These are phyloP conservation scores for Pseudogymnoascus sp. DNA, from an alignment of 2,329 filamentous ascomycete species.

Conservation along the genomic window DNA sequence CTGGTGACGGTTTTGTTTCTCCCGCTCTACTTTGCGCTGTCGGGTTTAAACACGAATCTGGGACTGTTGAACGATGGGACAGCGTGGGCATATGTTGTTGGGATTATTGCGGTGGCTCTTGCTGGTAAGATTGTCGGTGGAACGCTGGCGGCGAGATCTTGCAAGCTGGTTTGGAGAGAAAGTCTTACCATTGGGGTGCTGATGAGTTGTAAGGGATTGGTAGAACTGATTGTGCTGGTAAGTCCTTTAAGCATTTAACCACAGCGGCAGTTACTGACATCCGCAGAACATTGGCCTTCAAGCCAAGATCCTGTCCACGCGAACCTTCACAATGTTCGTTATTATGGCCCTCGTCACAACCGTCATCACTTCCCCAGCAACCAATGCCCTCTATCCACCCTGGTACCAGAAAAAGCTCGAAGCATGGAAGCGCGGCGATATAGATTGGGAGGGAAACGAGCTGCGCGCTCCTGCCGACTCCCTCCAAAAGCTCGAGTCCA, in stretches of 20 bases:
- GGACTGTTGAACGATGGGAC: constrained; percentile 73
- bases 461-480: constrained; percentile 31
- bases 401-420: constrained; percentile 68
- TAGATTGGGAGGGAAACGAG: constrained; percentile 70
- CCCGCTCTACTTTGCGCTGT: constrained; percentile 88
- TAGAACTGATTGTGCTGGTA: constrained; percentile 89
- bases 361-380: constrained; percentile 71
- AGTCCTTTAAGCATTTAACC: constrained; percentile 26
- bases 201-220: constrained; percentile 95
- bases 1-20: constrained; percentile 74
- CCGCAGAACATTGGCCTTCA: constrained; percentile 67
- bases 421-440: constrained; percentile 72
- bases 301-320: constrained; percentile 67
- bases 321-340: constrained; percentile 89
- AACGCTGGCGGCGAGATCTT: constrained; percentile 64
- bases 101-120: constrained; percentile 73
- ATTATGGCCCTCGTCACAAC: constrained; percentile 89
- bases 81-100: constrained; percentile 85
- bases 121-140: constrained; percentile 77
- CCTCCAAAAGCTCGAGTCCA: constrained; percentile 41
- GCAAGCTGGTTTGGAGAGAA: constrained; percentile 81
- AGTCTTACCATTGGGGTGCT: constrained; percentile 77
- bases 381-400: constrained; percentile 63
- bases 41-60: constrained; percentile 79
- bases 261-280: constrained; percentile 13